These are phyloP conservation scores for Calonectria pauciramosa DNA, from an alignment of 2,329 filamentous ascomycete genomes.

Conservation along the genomic window DNA sequence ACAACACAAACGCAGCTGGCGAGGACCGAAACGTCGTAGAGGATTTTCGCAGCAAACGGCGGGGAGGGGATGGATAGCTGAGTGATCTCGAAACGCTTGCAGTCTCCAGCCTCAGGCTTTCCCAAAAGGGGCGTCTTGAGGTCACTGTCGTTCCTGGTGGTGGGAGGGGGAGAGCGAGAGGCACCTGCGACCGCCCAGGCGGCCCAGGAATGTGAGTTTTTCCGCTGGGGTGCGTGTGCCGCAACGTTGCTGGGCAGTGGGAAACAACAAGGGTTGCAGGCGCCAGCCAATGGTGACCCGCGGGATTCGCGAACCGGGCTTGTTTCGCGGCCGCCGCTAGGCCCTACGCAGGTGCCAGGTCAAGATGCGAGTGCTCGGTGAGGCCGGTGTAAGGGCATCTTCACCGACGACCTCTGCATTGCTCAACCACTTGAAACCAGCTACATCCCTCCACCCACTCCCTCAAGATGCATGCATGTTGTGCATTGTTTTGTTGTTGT, in stretches of 20 bases:
- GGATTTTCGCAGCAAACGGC: background rate
- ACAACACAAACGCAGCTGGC: constrained; percentile 3
- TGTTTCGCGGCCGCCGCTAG: constrained; percentile 26
- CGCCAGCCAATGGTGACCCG: constrained; percentile 22
- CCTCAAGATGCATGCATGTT: background rate
- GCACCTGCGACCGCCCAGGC: constrained; percentile 19
- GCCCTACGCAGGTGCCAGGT: constrained; percentile 22
- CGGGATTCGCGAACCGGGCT: constrained; percentile 23
- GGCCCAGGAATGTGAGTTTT: constrained; percentile 41
- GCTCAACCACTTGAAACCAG: background rate
- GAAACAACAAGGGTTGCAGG: background rate
- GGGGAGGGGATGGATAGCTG: background rate
- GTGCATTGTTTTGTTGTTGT: constrained; percentile 3
- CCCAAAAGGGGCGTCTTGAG: constrained; percentile 4
- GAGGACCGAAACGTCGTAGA: background rate
- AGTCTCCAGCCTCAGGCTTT: constrained; percentile 29
- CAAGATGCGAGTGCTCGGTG: constrained; percentile 1
- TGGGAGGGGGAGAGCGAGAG: constrained; percentile 28
- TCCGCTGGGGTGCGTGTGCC: constrained; percentile 31
- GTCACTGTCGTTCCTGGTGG: constrained; percentile 28
- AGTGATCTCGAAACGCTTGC: background rate
- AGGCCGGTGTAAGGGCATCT: background rate
- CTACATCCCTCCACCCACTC: background rate
- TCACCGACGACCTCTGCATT: background rate
- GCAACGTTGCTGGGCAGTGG: constrained; percentile 9